These are phyloP conservation scores for Lachnellula arida DNA, from an alignment of 2,329 filamentous ascomycete genomes.

Conservation along the genomic window DNA sequence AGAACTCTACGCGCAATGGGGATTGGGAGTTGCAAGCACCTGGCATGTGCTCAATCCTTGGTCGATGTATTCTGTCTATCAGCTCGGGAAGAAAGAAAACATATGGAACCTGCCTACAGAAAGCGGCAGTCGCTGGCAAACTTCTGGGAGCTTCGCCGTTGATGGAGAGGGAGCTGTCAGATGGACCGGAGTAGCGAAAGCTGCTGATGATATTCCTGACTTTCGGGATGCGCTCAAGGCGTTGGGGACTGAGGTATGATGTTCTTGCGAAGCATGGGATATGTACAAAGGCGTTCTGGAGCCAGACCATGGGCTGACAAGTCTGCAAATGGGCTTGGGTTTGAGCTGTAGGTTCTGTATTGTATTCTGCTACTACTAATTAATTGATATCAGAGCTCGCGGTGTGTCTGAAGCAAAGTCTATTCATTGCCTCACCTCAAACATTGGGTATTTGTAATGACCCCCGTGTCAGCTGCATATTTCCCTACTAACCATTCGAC, in stretches of 20 bases:
- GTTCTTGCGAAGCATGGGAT: not conserved
- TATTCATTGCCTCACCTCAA: too few relatives aligned
- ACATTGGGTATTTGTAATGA: too few relatives aligned
- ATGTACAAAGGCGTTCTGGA: too few relatives aligned
- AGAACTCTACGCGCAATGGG: constrained; percentile 60
- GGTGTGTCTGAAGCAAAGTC: too few relatives aligned
- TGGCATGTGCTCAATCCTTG: constrained; percentile 59
- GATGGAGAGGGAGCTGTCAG: constrained; percentile 47
- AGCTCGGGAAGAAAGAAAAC: constrained; percentile 55
- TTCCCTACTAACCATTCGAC: too few relatives aligned
- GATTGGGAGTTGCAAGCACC: constrained; percentile 53
- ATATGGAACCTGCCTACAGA: constrained; percentile 63
- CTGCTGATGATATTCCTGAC: constrained; percentile 50
- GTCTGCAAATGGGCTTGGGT: too few relatives aligned
- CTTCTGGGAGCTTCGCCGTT: constrained; percentile 58
- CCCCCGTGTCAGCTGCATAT: too few relatives aligned
- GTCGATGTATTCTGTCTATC: constrained; percentile 53
- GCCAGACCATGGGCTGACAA: too few relatives aligned
- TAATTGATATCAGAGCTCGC: too few relatives aligned
- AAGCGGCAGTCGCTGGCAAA: constrained; percentile 67
- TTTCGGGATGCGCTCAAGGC: constrained; percentile 43
- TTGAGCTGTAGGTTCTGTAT: too few relatives aligned
- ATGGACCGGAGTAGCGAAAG: constrained; percentile 45
- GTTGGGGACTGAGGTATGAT: constrained; percentile 10
- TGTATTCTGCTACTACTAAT: too few relatives aligned